phyloP scores from a whole-genome alignment of 2,329 filamentous ascomycete genomes.

The Amauroascus niger region DNA sequence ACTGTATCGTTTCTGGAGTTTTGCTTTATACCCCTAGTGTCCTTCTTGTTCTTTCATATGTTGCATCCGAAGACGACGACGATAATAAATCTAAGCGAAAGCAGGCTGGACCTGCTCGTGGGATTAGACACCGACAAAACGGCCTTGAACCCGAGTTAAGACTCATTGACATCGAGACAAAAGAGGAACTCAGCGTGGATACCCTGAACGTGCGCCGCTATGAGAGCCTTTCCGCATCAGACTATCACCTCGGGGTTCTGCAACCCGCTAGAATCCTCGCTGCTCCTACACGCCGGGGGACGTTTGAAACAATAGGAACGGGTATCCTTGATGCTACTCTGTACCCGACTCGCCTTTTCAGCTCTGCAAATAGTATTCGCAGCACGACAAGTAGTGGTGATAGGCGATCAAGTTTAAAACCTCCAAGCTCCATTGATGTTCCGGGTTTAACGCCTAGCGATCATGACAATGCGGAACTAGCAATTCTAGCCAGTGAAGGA shows the following conservation, averaged over 20 bases:
- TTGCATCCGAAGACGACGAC: conserved; percentile 60
- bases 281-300: conserved; percentile 56
- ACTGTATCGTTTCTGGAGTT: conserved; percentile 95
- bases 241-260: conserved; percentile 82
- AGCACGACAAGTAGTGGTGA: conserved; percentile 50
- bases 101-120: conserved; percentile 46
- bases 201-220: conserved; percentile 76
- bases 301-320: conserved; percentile 63
- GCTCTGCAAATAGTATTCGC: conserved; percentile 67
- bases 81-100: conserved; percentile 37
- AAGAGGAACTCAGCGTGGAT: conserved; percentile 76
- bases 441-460: conserved; percentile 41
- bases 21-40: conserved; percentile 90
- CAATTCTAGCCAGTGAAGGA: conserved; percentile 46
- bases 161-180: conserved; percentile 77
- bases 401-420: conserved; percentile 44
- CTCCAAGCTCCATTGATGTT: conserved; percentile 45
- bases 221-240: conserved; percentile 72
- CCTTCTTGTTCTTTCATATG: conserved; percentile 84
- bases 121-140: conserved; percentile 61
- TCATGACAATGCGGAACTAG: conserved; percentile 33
- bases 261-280: conserved; percentile 63
- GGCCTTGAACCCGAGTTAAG: conserved; percentile 80
- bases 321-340: conserved; percentile 84
- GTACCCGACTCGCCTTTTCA: conserved; percentile 79